Evolutionary conservation across 1,284 basidiomycete species (phyloP).

Genomic region (Moniliophthora roreri): DNA sequence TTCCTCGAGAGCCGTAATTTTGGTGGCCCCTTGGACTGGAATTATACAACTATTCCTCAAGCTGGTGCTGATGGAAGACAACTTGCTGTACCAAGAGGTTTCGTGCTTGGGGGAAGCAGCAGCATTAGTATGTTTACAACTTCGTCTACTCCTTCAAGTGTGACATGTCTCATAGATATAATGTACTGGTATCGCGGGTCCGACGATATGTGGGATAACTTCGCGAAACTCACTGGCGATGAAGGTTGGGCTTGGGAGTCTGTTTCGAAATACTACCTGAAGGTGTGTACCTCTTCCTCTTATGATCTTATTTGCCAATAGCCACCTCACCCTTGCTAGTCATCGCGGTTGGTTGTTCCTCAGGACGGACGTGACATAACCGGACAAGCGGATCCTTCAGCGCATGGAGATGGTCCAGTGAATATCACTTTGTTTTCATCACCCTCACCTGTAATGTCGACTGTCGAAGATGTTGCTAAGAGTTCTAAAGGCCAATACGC

Average conservation of each 20-base stretch:
- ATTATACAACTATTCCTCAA: too few species aligned
- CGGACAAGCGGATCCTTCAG: too few species aligned
- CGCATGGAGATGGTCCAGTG: too few species aligned
- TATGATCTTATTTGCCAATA: neutral
- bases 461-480: constrained; percentile 6
- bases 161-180: constrained; percentile 15
- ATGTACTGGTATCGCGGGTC: constrained; percentile 24
- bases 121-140: too few species aligned
- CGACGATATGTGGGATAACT: constrained; percentile 25
- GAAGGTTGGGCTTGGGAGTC: constrained; percentile 29
- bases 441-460: constrained; percentile 14
- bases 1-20: too few species aligned
- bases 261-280: constrained; percentile 22
- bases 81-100: too few species aligned
- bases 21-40: too few species aligned
- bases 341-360: too few species aligned
- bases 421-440: constrained; percentile 11
- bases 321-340: constrained; percentile 13
- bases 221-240: constrained; percentile 28
- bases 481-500: constrained; percentile 17
- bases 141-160: too few species aligned
- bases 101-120: too few species aligned
- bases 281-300: constrained; percentile 23
- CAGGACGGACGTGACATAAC: too few species aligned
- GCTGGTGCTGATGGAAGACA: too few species aligned